Conservation (phyloP, 345 rosid species). For the Triadica sebifera region DNA sequence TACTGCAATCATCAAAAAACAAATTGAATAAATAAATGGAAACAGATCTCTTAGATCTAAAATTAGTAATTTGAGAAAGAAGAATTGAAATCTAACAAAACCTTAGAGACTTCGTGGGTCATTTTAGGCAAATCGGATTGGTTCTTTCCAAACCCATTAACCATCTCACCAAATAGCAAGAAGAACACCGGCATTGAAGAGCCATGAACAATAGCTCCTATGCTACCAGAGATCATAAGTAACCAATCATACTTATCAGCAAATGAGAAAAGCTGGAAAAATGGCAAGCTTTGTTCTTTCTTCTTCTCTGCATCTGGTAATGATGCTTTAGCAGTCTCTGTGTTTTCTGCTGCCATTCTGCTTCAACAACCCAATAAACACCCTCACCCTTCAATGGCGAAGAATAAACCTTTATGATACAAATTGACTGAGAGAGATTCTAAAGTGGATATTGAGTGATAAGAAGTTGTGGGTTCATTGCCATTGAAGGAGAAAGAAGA, state of each 20-base stretch:
- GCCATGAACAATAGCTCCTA: constrained; percentile 92
- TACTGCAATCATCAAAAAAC: constrained; percentile 53
- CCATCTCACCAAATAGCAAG: constrained; percentile 95
- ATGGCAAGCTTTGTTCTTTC: constrained; percentile 93
- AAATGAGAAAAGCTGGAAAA: constrained; percentile 85
- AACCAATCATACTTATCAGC: constrained; percentile 85
- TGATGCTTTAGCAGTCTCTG: constrained; percentile 49
- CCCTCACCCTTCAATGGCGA: neutral
- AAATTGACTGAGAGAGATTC: neutral
- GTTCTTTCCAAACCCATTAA: constrained; percentile 96
- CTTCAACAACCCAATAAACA: neutral
- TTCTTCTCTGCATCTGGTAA: constrained; percentile 89
- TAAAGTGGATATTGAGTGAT: constrained; percentile 1
- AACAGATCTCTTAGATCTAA: constrained; percentile 52
- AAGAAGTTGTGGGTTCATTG: constrained; percentile 1
- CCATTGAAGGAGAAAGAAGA: constrained; percentile 23
- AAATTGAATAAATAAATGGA: constrained; percentile 12
- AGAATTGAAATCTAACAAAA: constrained; percentile 5
- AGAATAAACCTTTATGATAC: neutral
- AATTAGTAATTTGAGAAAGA: neutral
- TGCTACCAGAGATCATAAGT: constrained; percentile 72
- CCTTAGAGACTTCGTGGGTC: constrained; percentile 97
- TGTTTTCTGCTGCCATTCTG: constrained; percentile 67
- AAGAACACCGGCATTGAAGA: constrained; percentile 98
- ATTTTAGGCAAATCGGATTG: constrained; percentile 81